Conservation (phyloP, 1,284 basidiomycete genomes). For the Boletus hoseneyae region DNA sequence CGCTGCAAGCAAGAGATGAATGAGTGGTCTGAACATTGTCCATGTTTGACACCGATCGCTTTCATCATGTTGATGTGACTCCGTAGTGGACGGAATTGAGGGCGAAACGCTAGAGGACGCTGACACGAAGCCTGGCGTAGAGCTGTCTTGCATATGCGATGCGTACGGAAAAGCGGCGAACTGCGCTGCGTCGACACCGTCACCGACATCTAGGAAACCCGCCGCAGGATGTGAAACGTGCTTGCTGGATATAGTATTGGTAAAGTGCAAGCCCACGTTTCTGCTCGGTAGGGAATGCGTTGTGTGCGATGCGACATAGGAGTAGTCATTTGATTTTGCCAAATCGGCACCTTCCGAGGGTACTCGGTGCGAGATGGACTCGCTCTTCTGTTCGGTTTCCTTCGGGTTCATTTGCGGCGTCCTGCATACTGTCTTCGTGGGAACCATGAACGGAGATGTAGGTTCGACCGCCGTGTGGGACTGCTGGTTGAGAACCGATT, state of each 20-base stretch:
- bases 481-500: not conserved
- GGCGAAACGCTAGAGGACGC: conserved; percentile 1
- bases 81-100: conserved; percentile 9
- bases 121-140: conserved; percentile 1
- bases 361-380: conserved; percentile 2
- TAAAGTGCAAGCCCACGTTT: conserved; percentile 6
- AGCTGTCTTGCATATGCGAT: conserved; percentile 6
- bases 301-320: conserved; percentile 2
- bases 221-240: conserved; percentile 1
- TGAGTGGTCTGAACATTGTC: conserved; percentile 24
- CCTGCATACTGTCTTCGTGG: not conserved
- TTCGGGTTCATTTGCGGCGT: conserved; percentile 5
- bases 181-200: conserved; percentile 7
- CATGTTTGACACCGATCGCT: conserved; percentile 7
- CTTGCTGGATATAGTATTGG: conserved; percentile 4
- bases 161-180: conserved; percentile 4
- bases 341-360: conserved; percentile 1
- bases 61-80: conserved; percentile 7
- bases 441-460: conserved; percentile 3
- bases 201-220: not conserved
- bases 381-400: conserved; percentile 7
- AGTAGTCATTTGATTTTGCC: conserved; percentile 3
- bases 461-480: conserved; percentile 1
- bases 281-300: conserved; percentile 4
- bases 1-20: conserved; percentile 28